These are phyloP conservation scores for Ambrosia hybrid DNA, from an alignment of 140 eudicot genomes.

Conservation along the genomic window DNA sequence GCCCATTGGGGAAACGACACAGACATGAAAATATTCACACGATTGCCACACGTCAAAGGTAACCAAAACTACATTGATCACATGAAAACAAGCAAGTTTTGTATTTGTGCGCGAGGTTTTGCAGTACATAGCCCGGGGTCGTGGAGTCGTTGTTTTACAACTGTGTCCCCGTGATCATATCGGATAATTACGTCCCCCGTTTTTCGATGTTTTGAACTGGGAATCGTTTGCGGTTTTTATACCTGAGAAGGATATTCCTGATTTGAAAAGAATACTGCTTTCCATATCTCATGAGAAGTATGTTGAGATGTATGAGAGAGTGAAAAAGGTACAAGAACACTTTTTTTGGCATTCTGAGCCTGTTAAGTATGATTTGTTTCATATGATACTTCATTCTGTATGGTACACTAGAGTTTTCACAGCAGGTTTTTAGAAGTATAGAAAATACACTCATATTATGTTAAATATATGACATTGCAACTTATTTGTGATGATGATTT, in stretches of 20 bases:
- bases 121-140: slow-evolving; percentile 77
- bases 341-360: slow-evolving; percentile 71
- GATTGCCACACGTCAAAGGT: slow-evolving; percentile 56
- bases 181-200: slow-evolving; percentile 81
- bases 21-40: slow-evolving; percentile 56
- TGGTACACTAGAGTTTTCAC: slow-evolving; percentile 70
- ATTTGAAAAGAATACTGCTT: slow-evolving; percentile 53
- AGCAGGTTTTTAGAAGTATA: not conserved
- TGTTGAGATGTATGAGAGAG: slow-evolving; percentile 62
- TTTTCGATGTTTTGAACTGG: slow-evolving; percentile 70
- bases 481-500: not conserved
- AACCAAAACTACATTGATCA: slow-evolving; percentile 52
- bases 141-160: slow-evolving; percentile 66
- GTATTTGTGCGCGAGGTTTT: slow-evolving; percentile 80
- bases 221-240: slow-evolving; percentile 64
- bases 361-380: slow-evolving; percentile 67
- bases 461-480: not conserved
- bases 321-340: slow-evolving; percentile 53
- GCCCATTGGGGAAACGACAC: slow-evolving; percentile 71
- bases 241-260: slow-evolving; percentile 67
- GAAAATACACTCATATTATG: not conserved
- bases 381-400: slow-evolving; percentile 75
- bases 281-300: slow-evolving; percentile 53
- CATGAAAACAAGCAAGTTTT: slow-evolving; percentile 80
- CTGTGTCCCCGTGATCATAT: slow-evolving; percentile 71